Evolutionary conservation across 495 filamentous ascomycete genomes (phyloP).

Genomic region (Aspergillus bertholletiae): DNA sequence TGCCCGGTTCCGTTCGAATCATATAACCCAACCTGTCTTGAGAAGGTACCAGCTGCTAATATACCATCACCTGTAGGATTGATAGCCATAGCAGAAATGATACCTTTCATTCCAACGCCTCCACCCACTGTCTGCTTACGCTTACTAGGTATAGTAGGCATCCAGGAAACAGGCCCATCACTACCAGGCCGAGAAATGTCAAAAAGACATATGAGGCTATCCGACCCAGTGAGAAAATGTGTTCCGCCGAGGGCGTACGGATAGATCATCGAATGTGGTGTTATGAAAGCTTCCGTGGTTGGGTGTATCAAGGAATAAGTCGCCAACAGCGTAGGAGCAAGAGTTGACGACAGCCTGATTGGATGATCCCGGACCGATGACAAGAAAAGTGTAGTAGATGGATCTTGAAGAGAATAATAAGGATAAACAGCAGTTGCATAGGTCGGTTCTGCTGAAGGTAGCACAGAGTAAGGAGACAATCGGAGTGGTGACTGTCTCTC

Average conservation of each 20-base stretch:
- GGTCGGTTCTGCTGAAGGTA: slow-evolving; percentile 63
- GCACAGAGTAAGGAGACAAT: slow-evolving; percentile 58
- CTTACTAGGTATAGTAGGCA: slow-evolving; percentile 75
- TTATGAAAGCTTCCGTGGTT: slow-evolving; percentile 75
- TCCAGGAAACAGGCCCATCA: slow-evolving; percentile 53
- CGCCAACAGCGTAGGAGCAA: slow-evolving; percentile 44
- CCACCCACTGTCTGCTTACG: slow-evolving; percentile 65
- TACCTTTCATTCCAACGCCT: slow-evolving; percentile 79
- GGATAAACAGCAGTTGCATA: slow-evolving; percentile 72
- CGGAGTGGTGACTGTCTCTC: slow-evolving; percentile 38
- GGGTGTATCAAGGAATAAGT: slow-evolving; percentile 69
- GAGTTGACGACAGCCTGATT: slow-evolving; percentile 66
- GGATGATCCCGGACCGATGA: slow-evolving; percentile 67
- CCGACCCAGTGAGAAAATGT: slow-evolving; percentile 67
- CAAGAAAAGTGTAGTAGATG: slow-evolving; percentile 65
- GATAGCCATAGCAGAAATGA: slow-evolving; percentile 63
- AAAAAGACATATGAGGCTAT: slow-evolving; percentile 71
- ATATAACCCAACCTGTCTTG: slow-evolving; percentile 73
- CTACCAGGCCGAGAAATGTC: slow-evolving; percentile 66
- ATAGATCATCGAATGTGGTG: slow-evolving; percentile 73
- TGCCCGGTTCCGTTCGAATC: slow-evolving; percentile 62
- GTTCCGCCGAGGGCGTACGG: slow-evolving; percentile 47
- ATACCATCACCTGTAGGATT: slow-evolving; percentile 49
- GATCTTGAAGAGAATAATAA: slow-evolving; percentile 61
- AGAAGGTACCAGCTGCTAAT: slow-evolving; percentile 81